Conservation (phyloP, 2,329 filamentous ascomycete genomes). For the Xylariaceae sp. region DNA sequence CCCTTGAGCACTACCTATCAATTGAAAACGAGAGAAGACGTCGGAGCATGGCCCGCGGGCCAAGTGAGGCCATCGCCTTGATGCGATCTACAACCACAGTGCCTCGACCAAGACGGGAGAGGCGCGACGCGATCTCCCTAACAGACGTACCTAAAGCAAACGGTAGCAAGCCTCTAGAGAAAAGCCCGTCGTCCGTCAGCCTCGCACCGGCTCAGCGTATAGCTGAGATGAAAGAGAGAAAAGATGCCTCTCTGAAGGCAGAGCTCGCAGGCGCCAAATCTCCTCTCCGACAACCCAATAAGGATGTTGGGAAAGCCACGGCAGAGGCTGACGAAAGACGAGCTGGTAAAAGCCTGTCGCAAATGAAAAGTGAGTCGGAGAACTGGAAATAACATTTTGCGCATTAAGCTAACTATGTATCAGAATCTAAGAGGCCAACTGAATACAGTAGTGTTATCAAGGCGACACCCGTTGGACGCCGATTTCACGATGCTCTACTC, state of each 20-base stretch:
- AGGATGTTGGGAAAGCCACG: conserved; percentile 60
- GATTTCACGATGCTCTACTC: conserved; percentile 47
- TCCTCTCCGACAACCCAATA: conserved; percentile 69
- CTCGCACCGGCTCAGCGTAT: conserved; percentile 44
- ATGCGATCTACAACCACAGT: conserved; percentile 65
- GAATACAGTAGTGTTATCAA: conserved; percentile 45
- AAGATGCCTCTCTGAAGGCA: conserved; percentile 61
- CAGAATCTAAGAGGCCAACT: conserved; percentile 50
- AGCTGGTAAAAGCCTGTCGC: conserved; percentile 41
- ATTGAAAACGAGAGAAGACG: conserved; percentile 49
- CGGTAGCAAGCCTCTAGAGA: conserved; percentile 41
- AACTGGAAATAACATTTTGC: neutral
- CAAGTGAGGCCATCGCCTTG: conserved; percentile 55
- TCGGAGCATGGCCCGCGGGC: conserved; percentile 52
- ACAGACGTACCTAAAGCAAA: conserved; percentile 45
- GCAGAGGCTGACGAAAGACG: conserved; percentile 63
- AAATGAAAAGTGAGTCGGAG: conserved; percentile 44
- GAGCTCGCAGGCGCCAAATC: conserved; percentile 70
- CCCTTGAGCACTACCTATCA: conserved; percentile 57
- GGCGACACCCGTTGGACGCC: conserved; percentile 51
- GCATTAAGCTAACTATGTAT: conserved; percentile 28
- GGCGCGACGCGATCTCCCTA: conserved; percentile 53
- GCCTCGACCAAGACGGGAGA: conserved; percentile 62
- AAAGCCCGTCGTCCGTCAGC: conserved; percentile 32
- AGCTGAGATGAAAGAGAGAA: conserved; percentile 55